phyloP scores from a whole-genome alignment of 2,329 filamentous ascomycete genomes.

The Pochonia chlamydosporia region DNA sequence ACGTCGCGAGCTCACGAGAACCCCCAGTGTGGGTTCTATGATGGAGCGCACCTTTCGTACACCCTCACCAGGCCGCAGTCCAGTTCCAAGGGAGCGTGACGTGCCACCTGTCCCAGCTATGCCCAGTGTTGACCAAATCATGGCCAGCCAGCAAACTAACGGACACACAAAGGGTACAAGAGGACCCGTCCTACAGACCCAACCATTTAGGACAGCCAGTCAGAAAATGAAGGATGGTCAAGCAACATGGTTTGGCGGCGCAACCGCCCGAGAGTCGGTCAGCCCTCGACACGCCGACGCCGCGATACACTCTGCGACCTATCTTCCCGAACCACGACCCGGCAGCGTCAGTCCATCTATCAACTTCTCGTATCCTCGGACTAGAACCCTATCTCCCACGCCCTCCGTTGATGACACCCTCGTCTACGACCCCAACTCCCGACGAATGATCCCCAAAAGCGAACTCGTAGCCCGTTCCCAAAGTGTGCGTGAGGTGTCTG shows the following conservation, averaged over 20 bases:
- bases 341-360: slow-evolving; percentile 47
- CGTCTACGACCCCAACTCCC: slow-evolving; percentile 61
- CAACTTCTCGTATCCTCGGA: slow-evolving; percentile 54
- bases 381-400: slow-evolving; percentile 27
- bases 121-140: slow-evolving; percentile 41
- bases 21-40: slow-evolving; percentile 75
- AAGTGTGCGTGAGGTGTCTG: slow-evolving; percentile 30
- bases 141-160: slow-evolving; percentile 16
- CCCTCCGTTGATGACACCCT: slow-evolving; percentile 31
- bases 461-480: slow-evolving; percentile 39
- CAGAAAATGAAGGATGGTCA: slow-evolving; percentile 39
- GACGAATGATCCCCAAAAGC: slow-evolving; percentile 50
- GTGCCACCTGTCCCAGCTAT: slow-evolving; percentile 73
- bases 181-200: slow-evolving; percentile 37
- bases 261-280: slow-evolving; percentile 34
- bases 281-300: slow-evolving; percentile 41
- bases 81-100: slow-evolving; percentile 33
- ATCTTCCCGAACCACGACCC: slow-evolving; percentile 28
- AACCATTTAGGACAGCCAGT: slow-evolving; percentile 48
- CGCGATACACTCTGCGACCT: slow-evolving; percentile 24
- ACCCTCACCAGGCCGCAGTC: slow-evolving; percentile 53
- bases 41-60: slow-evolving; percentile 81
- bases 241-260: slow-evolving; percentile 44
- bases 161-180: slow-evolving; percentile 26
- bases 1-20: slow-evolving; percentile 49